Percentiles rank a stretch among this genome's conserved stretches.
Conservation (phyloP, 805 yeast genomes). For the Nakazawaea ernobii region DNA sequence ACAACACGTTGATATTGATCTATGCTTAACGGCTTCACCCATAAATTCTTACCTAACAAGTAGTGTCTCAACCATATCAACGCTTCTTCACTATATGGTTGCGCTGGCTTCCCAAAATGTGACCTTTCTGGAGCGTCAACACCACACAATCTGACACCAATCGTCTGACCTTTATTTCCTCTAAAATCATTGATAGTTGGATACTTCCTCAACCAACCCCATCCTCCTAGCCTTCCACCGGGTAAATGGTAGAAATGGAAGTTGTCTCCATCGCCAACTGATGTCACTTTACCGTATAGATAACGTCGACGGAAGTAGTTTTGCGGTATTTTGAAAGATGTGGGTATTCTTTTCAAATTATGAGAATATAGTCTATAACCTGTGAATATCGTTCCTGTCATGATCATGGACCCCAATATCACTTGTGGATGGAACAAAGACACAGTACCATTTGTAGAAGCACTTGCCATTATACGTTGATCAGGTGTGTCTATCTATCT, state of each 20-base stretch:
- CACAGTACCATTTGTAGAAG: background rate
- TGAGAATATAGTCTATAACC: conserved; percentile 37
- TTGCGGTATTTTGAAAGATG: conserved; percentile 45
- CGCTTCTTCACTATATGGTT: conserved; percentile 83
- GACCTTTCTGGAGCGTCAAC: conserved; percentile 96
- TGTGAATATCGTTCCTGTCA: conserved; percentile 34
- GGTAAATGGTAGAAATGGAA: conserved; percentile 91
- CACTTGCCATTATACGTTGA: too few relatives aligned
- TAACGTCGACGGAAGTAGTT: conserved; percentile 36
- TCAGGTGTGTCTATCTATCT: too few relatives aligned
- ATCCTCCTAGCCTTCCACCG: conserved; percentile 81
- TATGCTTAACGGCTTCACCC: conserved; percentile 69
- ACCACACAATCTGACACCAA: conserved; percentile 82
- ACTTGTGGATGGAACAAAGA: conserved; percentile 7
- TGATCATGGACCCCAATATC: conserved; percentile 1
- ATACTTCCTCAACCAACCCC: conserved; percentile 81
- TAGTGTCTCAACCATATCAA: conserved; percentile 66
- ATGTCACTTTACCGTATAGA: conserved; percentile 68
- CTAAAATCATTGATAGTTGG: conserved; percentile 47
- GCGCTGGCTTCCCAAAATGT: conserved; percentile 92
- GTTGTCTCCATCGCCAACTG: conserved; percentile 96
- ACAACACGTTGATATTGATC: conserved; percentile 92
- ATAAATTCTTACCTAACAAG: conserved; percentile 60
- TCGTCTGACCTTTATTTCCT: conserved; percentile 56
- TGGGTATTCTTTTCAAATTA: conserved; percentile 44